Conservation (phyloP, 225 moss, liverwort and hornwort genomes). For the Pseudisothecium myosuroides region DNA sequence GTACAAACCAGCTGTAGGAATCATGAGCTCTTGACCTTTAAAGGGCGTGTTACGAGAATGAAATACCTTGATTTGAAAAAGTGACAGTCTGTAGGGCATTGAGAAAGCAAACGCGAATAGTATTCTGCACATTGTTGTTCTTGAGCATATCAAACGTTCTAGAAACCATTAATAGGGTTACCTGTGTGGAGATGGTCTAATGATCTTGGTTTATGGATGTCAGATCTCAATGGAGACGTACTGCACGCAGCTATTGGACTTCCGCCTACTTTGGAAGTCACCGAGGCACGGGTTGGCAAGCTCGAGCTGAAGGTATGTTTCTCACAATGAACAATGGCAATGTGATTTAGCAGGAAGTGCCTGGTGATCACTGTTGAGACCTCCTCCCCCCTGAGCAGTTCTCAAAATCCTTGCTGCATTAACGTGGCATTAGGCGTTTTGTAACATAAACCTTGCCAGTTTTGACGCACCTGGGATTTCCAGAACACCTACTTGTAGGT, state of each 20-base stretch:
- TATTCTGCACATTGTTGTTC: background rate
- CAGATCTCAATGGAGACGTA: conserved; percentile 99
- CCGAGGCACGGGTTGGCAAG: conserved; percentile 85
- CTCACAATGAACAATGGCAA: background rate
- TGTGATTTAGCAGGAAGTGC: background rate
- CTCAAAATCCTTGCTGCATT: background rate
- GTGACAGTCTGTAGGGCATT: background rate
- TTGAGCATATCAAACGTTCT: background rate
- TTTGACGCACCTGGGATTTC: background rate
- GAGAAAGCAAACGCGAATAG: background rate
- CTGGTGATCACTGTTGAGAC: background rate
- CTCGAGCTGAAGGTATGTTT: conserved; percentile 77
- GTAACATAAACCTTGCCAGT: background rate
- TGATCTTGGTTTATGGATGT: conserved; percentile 1
- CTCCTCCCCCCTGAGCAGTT: background rate
- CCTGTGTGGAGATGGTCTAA: background rate
- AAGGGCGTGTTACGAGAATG: background rate
- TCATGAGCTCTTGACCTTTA: background rate
- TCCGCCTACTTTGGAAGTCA: conserved; percentile 84
- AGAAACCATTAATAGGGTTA: background rate
- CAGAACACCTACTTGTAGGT: background rate
- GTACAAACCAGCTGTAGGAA: background rate
- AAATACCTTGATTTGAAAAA: background rate
- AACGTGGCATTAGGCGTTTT: background rate
- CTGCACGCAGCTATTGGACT: conserved; percentile 86